These are phyloP conservation scores for Macadamia integrifolia DNA, from an alignment of 164 flowering plant species.

Conservation along the genomic window DNA sequence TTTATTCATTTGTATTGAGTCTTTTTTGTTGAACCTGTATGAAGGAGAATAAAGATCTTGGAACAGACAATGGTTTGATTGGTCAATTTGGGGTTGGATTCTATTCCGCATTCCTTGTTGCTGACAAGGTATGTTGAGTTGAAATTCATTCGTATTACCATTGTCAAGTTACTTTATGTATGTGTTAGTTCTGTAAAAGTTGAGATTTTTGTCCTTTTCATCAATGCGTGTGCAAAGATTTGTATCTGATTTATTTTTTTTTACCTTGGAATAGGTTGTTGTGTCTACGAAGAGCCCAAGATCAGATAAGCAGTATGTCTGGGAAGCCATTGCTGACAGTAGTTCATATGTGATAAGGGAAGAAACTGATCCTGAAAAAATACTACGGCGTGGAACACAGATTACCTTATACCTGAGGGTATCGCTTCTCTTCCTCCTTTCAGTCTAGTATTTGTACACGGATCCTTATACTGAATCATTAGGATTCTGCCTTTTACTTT, in stretches of 20 bases:
- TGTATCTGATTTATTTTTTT: background rate
- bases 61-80: slow-evolving; percentile 83
- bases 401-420: slow-evolving; percentile 84
- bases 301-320: slow-evolving; percentile 89
- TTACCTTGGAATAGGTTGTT: slow-evolving; percentile 47
- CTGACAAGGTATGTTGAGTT: slow-evolving; percentile 55
- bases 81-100: slow-evolving; percentile 99
- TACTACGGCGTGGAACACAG: slow-evolving; percentile 81
- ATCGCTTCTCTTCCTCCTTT: background rate
- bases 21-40: background rate
- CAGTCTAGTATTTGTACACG: background rate
- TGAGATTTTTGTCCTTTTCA: background rate
- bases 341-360: slow-evolving; percentile 84
- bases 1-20: background rate
- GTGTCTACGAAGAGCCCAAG: slow-evolving; percentile 92
- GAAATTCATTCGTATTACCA: background rate
- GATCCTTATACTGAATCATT: background rate
- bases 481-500: slow-evolving; percentile 8
- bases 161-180: background rate
- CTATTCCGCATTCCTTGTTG: slow-evolving; percentile 93
- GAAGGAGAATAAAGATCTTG: slow-evolving; percentile 86
- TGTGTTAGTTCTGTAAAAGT: background rate
- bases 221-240: background rate
- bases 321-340: slow-evolving; percentile 93
- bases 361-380: slow-evolving; percentile 81